Evolutionary conservation across 1,139 yeast genomes (phyloP).

Genomic region (Neolecta irregularis): DNA sequence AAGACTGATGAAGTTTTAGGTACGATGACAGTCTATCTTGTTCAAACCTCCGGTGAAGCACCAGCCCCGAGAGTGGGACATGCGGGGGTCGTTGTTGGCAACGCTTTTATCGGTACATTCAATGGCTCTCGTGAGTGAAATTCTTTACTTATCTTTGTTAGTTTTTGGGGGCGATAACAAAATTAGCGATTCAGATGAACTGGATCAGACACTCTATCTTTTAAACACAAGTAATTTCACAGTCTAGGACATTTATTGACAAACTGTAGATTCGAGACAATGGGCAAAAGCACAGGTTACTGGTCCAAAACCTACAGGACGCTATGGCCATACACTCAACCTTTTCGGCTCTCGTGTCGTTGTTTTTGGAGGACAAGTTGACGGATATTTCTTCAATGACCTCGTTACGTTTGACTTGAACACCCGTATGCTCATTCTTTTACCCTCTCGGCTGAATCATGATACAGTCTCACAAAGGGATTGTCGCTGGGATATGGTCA

Average conservation of each 20-base stretch:
- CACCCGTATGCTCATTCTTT: slow-evolving; percentile 23
- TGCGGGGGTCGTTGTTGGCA: slow-evolving; percentile 80
- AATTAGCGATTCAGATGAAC: slow-evolving; percentile 57
- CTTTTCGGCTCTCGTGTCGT: slow-evolving; percentile 59
- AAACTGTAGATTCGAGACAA: slow-evolving; percentile 7
- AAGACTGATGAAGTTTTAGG: slow-evolving; percentile 16
- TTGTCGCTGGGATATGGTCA: slow-evolving; percentile 69
- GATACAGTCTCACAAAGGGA: slow-evolving; percentile 24
- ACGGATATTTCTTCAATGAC: slow-evolving; percentile 73
- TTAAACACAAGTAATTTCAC: slow-evolving; percentile 60
- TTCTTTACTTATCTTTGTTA: not conserved
- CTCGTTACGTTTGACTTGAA: slow-evolving; percentile 75
- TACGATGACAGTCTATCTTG: slow-evolving; percentile 39
- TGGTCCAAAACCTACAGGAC: slow-evolving; percentile 73
- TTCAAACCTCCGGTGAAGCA: slow-evolving; percentile 52
- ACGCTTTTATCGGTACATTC: slow-evolving; percentile 54
- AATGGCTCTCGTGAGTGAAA: not conserved
- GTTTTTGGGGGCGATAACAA: slow-evolving; percentile 95
- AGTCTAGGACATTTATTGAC: slow-evolving; percentile 10
- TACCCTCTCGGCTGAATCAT: not conserved
- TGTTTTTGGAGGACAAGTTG: slow-evolving; percentile 91
- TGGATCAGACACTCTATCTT: slow-evolving; percentile 76
- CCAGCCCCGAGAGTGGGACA: slow-evolving; percentile 98
- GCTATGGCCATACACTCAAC: slow-evolving; percentile 80
- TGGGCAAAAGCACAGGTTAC: slow-evolving; percentile 23